Conservation (phyloP, 352 stramenopile species). For the Ochromonadaceae sp. region DNA sequence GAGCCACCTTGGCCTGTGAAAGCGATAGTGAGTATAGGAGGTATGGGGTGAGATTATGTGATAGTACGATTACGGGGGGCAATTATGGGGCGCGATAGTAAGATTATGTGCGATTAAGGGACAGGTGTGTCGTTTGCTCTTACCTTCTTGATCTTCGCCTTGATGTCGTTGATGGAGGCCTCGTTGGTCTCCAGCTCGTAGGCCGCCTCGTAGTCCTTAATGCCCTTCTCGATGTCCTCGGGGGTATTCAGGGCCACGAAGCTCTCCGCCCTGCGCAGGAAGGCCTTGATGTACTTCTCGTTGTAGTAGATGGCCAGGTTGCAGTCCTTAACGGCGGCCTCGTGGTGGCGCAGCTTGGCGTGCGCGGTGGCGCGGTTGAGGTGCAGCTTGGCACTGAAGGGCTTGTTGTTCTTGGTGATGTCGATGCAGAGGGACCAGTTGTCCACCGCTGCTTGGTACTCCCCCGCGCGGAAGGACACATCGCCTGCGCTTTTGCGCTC, state of each 20-base stretch:
- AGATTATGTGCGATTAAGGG: conserved; percentile 37
- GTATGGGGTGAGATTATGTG: too few species aligned
- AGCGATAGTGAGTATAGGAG: conserved; percentile 53
- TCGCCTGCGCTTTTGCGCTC: conserved; percentile 70
- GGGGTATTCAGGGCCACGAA: conserved; percentile 24
- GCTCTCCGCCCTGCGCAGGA: conserved; percentile 29
- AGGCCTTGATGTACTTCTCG: conserved; percentile 66
- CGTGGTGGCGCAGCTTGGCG: conserved; percentile 54
- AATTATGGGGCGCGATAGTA: too few species aligned
- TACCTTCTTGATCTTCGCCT: conserved; percentile 8
- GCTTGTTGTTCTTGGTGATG: conserved; percentile 68
- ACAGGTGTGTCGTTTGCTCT: conserved; percentile 49
- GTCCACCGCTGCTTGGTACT: conserved; percentile 56
- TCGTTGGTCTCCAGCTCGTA: neutral
- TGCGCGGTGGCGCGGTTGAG: conserved; percentile 72
- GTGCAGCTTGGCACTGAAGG: conserved; percentile 78
- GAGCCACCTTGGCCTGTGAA: conserved; percentile 67
- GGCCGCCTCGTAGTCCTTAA: conserved; percentile 9
- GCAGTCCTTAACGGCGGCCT: conserved; percentile 55
- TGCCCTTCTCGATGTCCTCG: conserved; percentile 7
- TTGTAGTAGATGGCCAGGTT: conserved; percentile 70
- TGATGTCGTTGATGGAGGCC: neutral
- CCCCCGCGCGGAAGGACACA: conserved; percentile 55
- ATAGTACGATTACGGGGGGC: too few species aligned
- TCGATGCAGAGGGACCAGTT: conserved; percentile 63